phyloP scores from a whole-genome alignment of 768 basidiomycete genomes.

The Macrolepiota fuliginosa region DNA sequence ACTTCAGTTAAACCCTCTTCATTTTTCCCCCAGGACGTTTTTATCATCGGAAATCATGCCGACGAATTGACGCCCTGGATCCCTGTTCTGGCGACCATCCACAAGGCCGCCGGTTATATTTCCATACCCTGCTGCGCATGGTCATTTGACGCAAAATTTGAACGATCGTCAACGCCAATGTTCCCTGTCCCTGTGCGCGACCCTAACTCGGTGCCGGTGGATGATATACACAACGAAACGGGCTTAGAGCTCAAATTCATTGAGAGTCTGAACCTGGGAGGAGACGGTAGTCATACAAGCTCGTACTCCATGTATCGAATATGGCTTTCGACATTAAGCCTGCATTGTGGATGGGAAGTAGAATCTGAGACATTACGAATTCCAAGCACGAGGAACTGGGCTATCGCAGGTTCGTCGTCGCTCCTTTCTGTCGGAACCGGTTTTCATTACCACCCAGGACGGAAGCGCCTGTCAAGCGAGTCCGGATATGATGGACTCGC shows the following conservation, averaged over 20 bases:
- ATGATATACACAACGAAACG: not conserved
- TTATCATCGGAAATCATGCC: constrained; percentile 93
- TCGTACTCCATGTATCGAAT: constrained; percentile 83
- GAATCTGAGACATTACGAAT: constrained; percentile 88
- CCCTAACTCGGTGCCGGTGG: not conserved
- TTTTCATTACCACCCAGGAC: constrained; percentile 21
- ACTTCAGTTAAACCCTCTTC: constrained; percentile 19
- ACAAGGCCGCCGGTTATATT: constrained; percentile 62
- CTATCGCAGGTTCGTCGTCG: constrained; percentile 67
- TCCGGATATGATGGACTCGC: constrained; percentile 26
- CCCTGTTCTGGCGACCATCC: constrained; percentile 71
- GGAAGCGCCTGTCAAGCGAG: constrained; percentile 12
- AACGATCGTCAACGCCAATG: constrained; percentile 41
- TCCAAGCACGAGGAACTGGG: constrained; percentile 94
- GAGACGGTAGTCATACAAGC: constrained; percentile 57
- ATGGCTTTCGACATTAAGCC: constrained; percentile 76
- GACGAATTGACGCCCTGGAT: constrained; percentile 97
- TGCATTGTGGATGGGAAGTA: constrained; percentile 80
- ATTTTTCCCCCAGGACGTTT: constrained; percentile 46
- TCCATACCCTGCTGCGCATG: constrained; percentile 93
- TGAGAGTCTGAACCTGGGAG: constrained; percentile 55
- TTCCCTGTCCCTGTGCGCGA: constrained; percentile 22
- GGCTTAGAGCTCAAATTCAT: constrained; percentile 19
- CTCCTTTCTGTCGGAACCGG: not conserved
- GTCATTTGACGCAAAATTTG: constrained; percentile 67